These are phyloP conservation scores for Poa pratensis DNA, from an alignment of 176 grass and related monocot species.

Conservation along the genomic window DNA sequence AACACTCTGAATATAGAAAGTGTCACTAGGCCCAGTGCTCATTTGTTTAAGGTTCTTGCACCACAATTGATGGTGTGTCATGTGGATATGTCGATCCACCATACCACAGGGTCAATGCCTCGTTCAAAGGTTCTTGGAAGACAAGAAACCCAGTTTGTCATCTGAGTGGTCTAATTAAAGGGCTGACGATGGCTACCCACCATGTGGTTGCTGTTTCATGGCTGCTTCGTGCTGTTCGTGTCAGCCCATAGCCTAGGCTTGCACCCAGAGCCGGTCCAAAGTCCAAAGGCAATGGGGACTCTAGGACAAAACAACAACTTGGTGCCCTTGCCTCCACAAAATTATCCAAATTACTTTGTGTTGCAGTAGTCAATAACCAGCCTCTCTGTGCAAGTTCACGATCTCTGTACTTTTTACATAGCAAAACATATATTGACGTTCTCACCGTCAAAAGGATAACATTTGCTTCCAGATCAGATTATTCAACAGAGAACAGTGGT, in stretches of 20 bases:
- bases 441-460: not conserved
- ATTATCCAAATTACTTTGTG: not conserved
- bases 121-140: conserved; percentile 34
- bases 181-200: not conserved
- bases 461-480: not conserved
- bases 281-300: too few relatives aligned
- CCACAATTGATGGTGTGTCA: not conserved
- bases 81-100: not conserved
- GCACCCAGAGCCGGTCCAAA: not conserved
- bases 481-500: not conserved
- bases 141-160: conserved; percentile 19
- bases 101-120: conserved; percentile 6
- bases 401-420: not conserved
- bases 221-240: not conserved
- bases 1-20: conserved; percentile 19
- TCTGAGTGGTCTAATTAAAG: conserved; percentile 7
- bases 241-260: not conserved
- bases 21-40: not conserved
- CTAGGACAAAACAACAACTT: not conserved
- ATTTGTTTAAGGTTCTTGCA: conserved; percentile 21
- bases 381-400: not conserved
- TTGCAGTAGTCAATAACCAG: not conserved
- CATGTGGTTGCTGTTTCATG: not conserved
- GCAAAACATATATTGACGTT: not conserved
- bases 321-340: not conserved